Evolutionary conservation across 495 filamentous ascomycete species (phyloP), one percentile per base, ranked within the genome.

Genomic region (Penicillium nucicola): DNA sequence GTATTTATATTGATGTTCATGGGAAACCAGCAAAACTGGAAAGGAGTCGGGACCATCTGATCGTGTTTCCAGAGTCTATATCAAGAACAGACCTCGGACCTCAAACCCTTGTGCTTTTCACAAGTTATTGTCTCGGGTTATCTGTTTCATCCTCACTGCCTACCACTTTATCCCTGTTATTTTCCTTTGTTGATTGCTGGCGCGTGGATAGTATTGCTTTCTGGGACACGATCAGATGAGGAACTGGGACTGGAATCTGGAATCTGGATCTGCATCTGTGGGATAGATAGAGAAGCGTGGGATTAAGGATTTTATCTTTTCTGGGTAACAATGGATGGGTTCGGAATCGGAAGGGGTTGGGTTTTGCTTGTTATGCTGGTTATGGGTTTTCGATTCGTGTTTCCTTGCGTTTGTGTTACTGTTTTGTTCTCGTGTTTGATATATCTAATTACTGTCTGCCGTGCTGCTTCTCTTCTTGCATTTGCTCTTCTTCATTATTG

Each of bases 41-140:
- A 61, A 61, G 70, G 67, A 70, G 68, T 71, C 60, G 56, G 61
- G 58, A 53, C 41, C 56, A 53, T 59, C 60, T 61, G 57, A 60
- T 68, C 43, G 51, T 49, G 48, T 56, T 56, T 45, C 52, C 33
- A 36, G 42, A 41, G 35, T 45, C 41, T 37, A n/a, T n/a, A n/a
- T n/a, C n/a, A n/a, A n/a, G n/a, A n/a, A n/a, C n/a, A n/a, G n/a
- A n/a, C n/a, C n/a, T n/a, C n/a, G n/a, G n/a, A n/a, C n/a, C n/a
- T n/a, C n/a, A n/a, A n/a, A n/a, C n/a, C n/a, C n/a, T 51, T 58
- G 50, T 40, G n/a, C 42, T 56, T 47, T 42, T 37, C 50, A 49
- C 4, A 38, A 38, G 42, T 54, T 45, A 42, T 53, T 58, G 32
- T 48, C 53, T 53, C 41, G 44, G 31, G 35, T 43, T 56, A 42